Evolutionary conservation across 116 monocot species (phyloP).

Genomic region (Iris pallida): DNA sequence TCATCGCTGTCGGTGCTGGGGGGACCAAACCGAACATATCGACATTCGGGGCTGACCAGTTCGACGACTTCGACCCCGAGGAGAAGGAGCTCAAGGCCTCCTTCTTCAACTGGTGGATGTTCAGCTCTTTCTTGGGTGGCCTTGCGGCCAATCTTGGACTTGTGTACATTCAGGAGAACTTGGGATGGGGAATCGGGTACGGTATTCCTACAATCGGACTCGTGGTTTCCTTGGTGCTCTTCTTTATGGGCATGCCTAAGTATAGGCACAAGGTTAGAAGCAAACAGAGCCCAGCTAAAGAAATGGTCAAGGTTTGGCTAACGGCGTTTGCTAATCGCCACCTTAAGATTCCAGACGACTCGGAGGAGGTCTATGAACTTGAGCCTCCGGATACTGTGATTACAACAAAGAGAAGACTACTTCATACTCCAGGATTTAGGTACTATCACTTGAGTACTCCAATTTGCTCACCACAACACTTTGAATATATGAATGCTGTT

Average conservation of each 20-base stretch:
- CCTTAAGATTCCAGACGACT: constrained; percentile 21
- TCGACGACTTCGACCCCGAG: constrained; percentile 45
- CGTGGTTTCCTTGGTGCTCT: constrained; percentile 36
- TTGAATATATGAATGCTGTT: too few species aligned
- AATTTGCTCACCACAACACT: too few species aligned
- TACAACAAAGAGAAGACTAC: constrained; percentile 40
- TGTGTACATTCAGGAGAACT: constrained; percentile 73
- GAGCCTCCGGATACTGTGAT: constrained; percentile 26
- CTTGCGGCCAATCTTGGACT: constrained; percentile 49
- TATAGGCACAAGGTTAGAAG: constrained; percentile 54
- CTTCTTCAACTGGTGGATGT: constrained; percentile 94
- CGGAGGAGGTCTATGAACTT: constrained; percentile 38
- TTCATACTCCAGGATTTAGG: constrained; percentile 48
- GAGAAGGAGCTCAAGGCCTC: constrained; percentile 61
- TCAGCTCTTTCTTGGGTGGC: constrained; percentile 56
- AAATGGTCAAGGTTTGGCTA: constrained; percentile 26
- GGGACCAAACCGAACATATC: constrained; percentile 78
- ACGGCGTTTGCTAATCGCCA: constrained; percentile 30
- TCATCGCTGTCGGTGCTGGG: constrained; percentile 58
- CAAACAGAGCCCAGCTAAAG: constrained; percentile 34
- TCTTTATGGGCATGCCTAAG: constrained; percentile 49
- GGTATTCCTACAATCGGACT: constrained; percentile 59
- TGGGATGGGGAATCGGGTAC: constrained; percentile 64
- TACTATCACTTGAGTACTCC: background rate
- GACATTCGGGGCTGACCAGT: constrained; percentile 69